Conservation (phyloP, 208 protist genomes). For the Acanthamoeba sp. region DNA sequence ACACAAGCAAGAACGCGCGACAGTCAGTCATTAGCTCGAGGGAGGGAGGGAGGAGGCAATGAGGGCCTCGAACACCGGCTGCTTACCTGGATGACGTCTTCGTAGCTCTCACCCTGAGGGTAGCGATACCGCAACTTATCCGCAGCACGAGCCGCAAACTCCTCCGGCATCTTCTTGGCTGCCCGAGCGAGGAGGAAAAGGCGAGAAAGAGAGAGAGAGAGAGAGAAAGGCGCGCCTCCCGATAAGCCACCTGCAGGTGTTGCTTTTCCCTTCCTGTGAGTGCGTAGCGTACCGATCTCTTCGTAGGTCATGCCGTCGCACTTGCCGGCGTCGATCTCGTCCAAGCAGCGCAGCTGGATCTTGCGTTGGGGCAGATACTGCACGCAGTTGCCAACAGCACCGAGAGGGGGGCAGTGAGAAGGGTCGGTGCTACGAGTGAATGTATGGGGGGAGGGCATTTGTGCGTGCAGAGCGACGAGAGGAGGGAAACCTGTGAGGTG, state of each 20-base stretch:
- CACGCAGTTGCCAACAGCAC: too few species aligned
- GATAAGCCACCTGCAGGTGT: too few species aligned
- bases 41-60: neutral
- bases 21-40: too few species aligned
- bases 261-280: slow-evolving; percentile 29
- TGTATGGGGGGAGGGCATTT: too few species aligned
- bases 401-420: too few species aligned
- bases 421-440: too few species aligned
- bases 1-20: too few species aligned
- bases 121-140: slow-evolving; percentile 83
- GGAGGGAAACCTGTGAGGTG: slow-evolving; percentile 32
- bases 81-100: slow-evolving; percentile 74
- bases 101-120: slow-evolving; percentile 79
- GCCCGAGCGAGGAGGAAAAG: neutral
- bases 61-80: neutral
- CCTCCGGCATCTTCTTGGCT: slow-evolving; percentile 77
- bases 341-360: slow-evolving; percentile 74
- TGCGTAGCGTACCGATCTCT: slow-evolving; percentile 72
- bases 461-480: too few species aligned
- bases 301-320: slow-evolving; percentile 83
- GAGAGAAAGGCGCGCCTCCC: neutral
- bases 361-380: slow-evolving; percentile 66
- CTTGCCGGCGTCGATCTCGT: slow-evolving; percentile 85
- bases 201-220: neutral
- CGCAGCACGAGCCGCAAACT: slow-evolving; percentile 77